These are phyloP conservation scores for Phyllosticta citrichinensis DNA, from an alignment of 2,329 filamentous ascomycete genomes.

Conservation along the genomic window DNA sequence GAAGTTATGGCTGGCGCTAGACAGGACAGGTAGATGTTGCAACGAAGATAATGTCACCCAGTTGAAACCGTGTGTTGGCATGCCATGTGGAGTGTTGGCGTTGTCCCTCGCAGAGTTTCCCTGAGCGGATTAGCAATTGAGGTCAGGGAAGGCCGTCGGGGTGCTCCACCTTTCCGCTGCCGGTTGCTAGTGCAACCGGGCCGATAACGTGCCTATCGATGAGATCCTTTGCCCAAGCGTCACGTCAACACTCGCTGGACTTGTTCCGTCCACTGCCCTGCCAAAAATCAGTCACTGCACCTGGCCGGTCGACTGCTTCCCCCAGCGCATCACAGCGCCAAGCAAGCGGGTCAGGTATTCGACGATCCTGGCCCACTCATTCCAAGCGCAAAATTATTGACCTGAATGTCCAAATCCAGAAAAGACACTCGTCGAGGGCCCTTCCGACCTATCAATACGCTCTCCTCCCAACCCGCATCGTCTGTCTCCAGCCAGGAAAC, in stretches of 20 bases:
- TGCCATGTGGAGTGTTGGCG: no score
- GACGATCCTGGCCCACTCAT: background rate
- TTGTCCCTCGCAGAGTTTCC: no score
- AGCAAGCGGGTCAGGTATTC: background rate
- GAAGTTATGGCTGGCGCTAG: no score
- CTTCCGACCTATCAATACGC: slow-evolving; percentile 24
- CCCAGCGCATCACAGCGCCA: slow-evolving; percentile 2
- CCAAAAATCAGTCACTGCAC: background rate
- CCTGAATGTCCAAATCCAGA: slow-evolving; percentile 1
- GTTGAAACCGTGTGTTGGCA: no score
- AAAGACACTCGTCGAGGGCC: slow-evolving; percentile 18
- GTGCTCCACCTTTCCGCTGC: background rate
- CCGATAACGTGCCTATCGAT: background rate
- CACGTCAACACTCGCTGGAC: background rate
- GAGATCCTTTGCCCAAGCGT: background rate
- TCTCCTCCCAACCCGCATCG: slow-evolving; percentile 25
- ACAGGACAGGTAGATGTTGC: no score
- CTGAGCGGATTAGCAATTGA: no score
- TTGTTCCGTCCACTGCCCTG: background rate
- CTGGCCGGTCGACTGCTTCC: background rate
- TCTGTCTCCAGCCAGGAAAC: slow-evolving; percentile 13
- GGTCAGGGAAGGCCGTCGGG: background rate
- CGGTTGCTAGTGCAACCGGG: background rate
- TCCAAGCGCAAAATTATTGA: background rate
- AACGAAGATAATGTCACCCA: no score